A percentile compares a stretch with the other conserved stretches of the same genome.
Conservation (phyloP, 1,139 yeast species). For the Nakaseomyces uthaithaninus region DNA sequence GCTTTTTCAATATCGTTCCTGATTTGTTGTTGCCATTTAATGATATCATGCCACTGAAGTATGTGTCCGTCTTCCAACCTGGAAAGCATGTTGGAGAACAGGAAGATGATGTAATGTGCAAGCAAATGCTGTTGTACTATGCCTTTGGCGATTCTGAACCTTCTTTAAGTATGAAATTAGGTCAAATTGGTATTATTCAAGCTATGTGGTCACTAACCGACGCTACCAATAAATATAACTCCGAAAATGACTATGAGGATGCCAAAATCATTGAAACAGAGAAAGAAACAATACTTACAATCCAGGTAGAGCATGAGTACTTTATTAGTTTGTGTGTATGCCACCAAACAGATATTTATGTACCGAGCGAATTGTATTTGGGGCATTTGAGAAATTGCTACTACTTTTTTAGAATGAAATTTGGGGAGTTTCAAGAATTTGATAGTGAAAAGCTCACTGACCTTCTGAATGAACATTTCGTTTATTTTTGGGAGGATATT, state of each 20-base stretch:
- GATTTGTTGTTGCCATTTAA: no score
- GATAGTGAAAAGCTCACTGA: slow-evolving; percentile 19
- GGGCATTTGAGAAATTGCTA: slow-evolving; percentile 26
- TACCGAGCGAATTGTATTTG: slow-evolving; percentile 12
- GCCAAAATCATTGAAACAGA: slow-evolving; percentile 28
- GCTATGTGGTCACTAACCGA: slow-evolving; percentile 32
- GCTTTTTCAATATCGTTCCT: no score
- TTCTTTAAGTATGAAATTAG: slow-evolving; percentile 29
- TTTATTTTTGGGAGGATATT: slow-evolving; percentile 29
- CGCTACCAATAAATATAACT: slow-evolving; percentile 9
- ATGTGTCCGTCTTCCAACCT: slow-evolving; percentile 1
- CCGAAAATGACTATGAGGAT: slow-evolving; percentile 8
- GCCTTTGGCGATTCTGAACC: slow-evolving; percentile 18
- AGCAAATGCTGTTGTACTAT: slow-evolving; percentile 26
- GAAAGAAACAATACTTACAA: slow-evolving; percentile 22
- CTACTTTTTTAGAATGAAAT: slow-evolving; percentile 21
- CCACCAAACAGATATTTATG: slow-evolving; percentile 4
- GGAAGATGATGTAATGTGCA: slow-evolving; percentile 8
- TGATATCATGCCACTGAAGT: slow-evolving; percentile 1
- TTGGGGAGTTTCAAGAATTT: slow-evolving; percentile 19
- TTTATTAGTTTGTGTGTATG: slow-evolving; percentile 18
- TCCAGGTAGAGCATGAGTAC: slow-evolving; percentile 23
- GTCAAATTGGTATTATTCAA: slow-evolving; percentile 34
- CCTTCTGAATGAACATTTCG: slow-evolving; percentile 26
- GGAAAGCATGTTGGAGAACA: background rate